Conservation (phyloP, 2,329 filamentous ascomycete genomes). For the Trichoderma simmonsii region DNA sequence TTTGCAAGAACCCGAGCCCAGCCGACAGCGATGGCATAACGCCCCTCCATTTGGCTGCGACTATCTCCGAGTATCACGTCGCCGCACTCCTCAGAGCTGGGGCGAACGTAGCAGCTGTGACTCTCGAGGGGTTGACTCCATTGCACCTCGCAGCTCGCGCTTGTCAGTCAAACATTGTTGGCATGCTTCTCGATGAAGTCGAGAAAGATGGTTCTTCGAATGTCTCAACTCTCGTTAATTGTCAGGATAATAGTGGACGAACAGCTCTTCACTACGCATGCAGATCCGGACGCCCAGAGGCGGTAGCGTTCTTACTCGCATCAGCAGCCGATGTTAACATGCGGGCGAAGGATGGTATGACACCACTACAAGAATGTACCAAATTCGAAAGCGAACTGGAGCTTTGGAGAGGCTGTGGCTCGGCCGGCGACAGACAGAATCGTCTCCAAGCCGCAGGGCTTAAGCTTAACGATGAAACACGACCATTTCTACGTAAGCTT, state of each 20-base stretch:
- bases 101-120: slow-evolving; percentile 31
- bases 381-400: slow-evolving; percentile 15
- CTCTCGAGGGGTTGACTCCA: slow-evolving; percentile 32
- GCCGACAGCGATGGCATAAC: slow-evolving; percentile 20
- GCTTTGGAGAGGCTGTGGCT: neutral
- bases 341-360: neutral
- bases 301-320: slow-evolving; percentile 23
- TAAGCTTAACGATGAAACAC: neutral
- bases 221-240: neutral
- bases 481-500: neutral
- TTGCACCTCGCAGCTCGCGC: slow-evolving; percentile 38
- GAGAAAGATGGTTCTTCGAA: neutral
- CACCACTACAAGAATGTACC: slow-evolving; percentile 17
- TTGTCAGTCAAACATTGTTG: slow-evolving; percentile 33
- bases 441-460: neutral
- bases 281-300: slow-evolving; percentile 22
- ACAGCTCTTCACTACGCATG: slow-evolving; percentile 27
- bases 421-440: neutral
- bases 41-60: slow-evolving; percentile 27
- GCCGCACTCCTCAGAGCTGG: slow-evolving; percentile 33
- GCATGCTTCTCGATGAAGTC: slow-evolving; percentile 21
- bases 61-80: slow-evolving; percentile 24
- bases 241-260: neutral
- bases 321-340: slow-evolving; percentile 20
- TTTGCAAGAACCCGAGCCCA: slow-evolving; percentile 11